Evolutionary conservation across 768 basidiomycete genomes (phyloP).

Genomic region (Phlebiopsis gigantea): DNA sequence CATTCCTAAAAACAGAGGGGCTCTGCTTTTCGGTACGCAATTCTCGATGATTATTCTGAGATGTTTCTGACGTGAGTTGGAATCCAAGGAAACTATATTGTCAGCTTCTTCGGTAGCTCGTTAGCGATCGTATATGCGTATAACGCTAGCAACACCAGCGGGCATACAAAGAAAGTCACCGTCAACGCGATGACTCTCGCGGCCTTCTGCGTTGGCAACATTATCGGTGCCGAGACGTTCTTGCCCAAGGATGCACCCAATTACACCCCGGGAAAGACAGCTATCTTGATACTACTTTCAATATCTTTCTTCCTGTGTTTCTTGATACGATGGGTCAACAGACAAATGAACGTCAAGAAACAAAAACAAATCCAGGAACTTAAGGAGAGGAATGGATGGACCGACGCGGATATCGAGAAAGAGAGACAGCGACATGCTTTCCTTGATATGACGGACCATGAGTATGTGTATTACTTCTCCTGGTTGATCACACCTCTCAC

Average conservation of each 20-base stretch:
- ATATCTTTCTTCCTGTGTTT: slow-evolving; percentile 46
- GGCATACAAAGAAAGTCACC: slow-evolving; percentile 63
- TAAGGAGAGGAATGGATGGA: slow-evolving; percentile 46
- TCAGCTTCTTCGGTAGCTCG: slow-evolving; percentile 51
- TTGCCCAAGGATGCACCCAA: slow-evolving; percentile 53
- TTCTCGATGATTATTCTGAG: neutral
- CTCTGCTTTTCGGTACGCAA: slow-evolving; percentile 45
- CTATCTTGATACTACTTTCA: slow-evolving; percentile 54
- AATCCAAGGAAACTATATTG: slow-evolving; percentile 39
- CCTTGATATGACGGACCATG: slow-evolving; percentile 56
- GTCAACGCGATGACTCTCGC: slow-evolving; percentile 56
- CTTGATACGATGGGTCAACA: slow-evolving; percentile 48
- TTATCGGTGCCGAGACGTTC: slow-evolving; percentile 59
- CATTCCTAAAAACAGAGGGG: slow-evolving; percentile 40
- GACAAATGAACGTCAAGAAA: slow-evolving; percentile 47
- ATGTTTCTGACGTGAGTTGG: too few relatives aligned
- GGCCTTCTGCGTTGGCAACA: slow-evolving; percentile 53
- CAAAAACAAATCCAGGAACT: slow-evolving; percentile 34
- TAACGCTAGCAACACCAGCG: slow-evolving; percentile 57
- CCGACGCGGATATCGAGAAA: slow-evolving; percentile 49
- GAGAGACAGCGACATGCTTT: slow-evolving; percentile 61
- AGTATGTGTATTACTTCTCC: slow-evolving; percentile 34
- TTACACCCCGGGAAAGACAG: slow-evolving; percentile 63
- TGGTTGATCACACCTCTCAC: neutral
- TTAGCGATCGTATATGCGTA: slow-evolving; percentile 58